Evolutionary conservation across 2,329 filamentous ascomycete species (phyloP), one percentile per base, ranked within the genome.

Genomic region (Fusarium liriodendri): DNA sequence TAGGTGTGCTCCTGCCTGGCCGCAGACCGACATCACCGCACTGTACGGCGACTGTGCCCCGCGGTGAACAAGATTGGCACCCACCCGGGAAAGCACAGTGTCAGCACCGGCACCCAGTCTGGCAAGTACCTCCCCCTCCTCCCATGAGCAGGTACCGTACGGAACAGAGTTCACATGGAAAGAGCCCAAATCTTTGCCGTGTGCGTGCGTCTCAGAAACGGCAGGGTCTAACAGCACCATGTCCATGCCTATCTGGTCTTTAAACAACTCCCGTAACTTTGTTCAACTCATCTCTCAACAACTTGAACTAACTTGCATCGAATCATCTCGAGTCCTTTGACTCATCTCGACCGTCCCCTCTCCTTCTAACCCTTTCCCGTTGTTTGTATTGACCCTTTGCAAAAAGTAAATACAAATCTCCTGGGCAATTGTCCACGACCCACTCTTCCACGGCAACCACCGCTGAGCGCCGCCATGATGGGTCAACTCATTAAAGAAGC

Each of bases 381-480:
- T 78, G 72, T 78, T 78, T 78, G 70, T 76, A 71, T 78, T 76
- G 67, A 66, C 66, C 62, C 55, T 54, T 27, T 38, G 14, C 32
- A 58, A 66, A 65, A 73, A 69, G 73, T 78, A 77, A 77, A 77
- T 70, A 78, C 42, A 45, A 45, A 47, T 70, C 52, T 62, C 55
- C 58, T n/a, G 29, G 57, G 64, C 66, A 67, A 73, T 67, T 64
- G 62, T 69, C 55, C 61, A 42, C 32, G 64, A 69, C 72, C 77
- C 77, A 78, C 76, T 61, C 76, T 78, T 77, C 76, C 77, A 70
- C 38, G 29, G 77, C 77, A 78, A 78, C 77, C 76, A 65, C 69
- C 64, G 66, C 60, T 59, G 60, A 27, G 62, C 61, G 57, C 65
- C 62, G 54, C 66, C 74, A 67, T 52, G 67, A 69, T 76, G 64